Conservation (phyloP, 2,329 filamentous ascomycete genomes). For the Lachnellula suecica region DNA sequence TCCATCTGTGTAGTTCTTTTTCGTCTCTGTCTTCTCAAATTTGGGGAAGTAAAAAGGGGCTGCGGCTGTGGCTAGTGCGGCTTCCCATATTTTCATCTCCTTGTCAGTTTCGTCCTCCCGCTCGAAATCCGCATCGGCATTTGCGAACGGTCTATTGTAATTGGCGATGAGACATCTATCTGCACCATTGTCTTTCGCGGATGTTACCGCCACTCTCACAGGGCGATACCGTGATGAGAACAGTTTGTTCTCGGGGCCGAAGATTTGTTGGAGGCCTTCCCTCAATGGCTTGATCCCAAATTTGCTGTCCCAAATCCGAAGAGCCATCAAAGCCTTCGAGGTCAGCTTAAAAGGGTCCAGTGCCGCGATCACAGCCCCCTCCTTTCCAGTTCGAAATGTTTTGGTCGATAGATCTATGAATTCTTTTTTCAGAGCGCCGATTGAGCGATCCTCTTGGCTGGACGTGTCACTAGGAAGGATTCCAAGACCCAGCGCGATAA, state of each 20-base stretch:
- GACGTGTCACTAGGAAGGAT: background rate
- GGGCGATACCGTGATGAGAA: constrained; percentile 4
- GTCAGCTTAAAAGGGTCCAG: constrained; percentile 9
- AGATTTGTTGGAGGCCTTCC: constrained; percentile 6
- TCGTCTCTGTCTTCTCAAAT: constrained; percentile 18
- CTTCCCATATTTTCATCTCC: constrained; percentile 24
- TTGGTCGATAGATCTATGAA: constrained; percentile 2
- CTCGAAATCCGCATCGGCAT: constrained; percentile 12
- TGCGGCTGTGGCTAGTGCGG: constrained; percentile 21
- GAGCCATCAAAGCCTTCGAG: constrained; percentile 3
- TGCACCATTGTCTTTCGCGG: constrained; percentile 9
- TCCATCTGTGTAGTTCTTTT: constrained; percentile 9
- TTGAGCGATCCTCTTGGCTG: background rate
- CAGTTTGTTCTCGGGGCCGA: constrained; percentile 2
- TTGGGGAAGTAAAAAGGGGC: constrained; percentile 23
- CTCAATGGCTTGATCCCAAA: constrained; percentile 4
- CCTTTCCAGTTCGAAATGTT: constrained; percentile 4
- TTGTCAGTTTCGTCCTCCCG: constrained; percentile 16
- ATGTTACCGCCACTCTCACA: constrained; percentile 10
- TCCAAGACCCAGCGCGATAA: background rate
- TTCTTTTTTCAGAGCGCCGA: constrained; percentile 1
- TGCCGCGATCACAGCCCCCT: background rate
- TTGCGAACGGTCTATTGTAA: constrained; percentile 8
- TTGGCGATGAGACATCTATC: constrained; percentile 9
- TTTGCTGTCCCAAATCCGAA: constrained; percentile 10